Evolutionary conservation across 495 filamentous ascomycete genomes (phyloP).

Genomic region (Tirmania nivea): DNA sequence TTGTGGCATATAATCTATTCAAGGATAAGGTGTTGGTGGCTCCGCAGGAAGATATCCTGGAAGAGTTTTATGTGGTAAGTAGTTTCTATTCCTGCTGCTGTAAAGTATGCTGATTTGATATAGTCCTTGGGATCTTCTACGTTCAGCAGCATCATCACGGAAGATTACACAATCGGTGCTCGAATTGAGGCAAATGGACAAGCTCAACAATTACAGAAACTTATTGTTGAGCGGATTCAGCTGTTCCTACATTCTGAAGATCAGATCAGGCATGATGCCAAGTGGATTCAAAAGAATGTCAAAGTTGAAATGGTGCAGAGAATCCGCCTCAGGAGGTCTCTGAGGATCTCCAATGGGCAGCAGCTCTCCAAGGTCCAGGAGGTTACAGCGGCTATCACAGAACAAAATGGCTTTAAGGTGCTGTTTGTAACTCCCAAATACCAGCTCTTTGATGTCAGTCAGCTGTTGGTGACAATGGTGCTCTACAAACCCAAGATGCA

Average conservation of each 20-base stretch:
- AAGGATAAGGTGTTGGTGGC: constrained; percentile 58
- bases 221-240: constrained; percentile 65
- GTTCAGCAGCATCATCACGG: background rate
- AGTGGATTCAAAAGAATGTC: constrained; percentile 78
- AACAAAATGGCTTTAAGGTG: constrained; percentile 13
- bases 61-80: constrained; percentile 49
- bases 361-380: constrained; percentile 43
- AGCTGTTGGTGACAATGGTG: constrained; percentile 55
- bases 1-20: constrained; percentile 65
- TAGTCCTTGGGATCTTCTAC: background rate
- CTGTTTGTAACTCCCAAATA: constrained; percentile 42
- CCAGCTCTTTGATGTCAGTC: constrained; percentile 75
- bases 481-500: constrained; percentile 67
- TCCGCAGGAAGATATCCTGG: constrained; percentile 67
- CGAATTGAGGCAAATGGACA: constrained; percentile 25
- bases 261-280: constrained; percentile 60
- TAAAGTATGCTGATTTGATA: constrained; percentile 1
- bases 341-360: constrained; percentile 32
- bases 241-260: constrained; percentile 59
- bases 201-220: constrained; percentile 41
- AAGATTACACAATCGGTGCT: constrained; percentile 23
- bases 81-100: background rate
- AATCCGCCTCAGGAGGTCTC: constrained; percentile 48
- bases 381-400: constrained; percentile 43
- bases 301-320: constrained; percentile 51